A percentile compares a stretch with the other conserved stretches of the same genome.
Evolutionary conservation across 495 filamentous ascomycete genomes (phyloP).

Genomic region (Aspergillus incahuasiensis): DNA sequence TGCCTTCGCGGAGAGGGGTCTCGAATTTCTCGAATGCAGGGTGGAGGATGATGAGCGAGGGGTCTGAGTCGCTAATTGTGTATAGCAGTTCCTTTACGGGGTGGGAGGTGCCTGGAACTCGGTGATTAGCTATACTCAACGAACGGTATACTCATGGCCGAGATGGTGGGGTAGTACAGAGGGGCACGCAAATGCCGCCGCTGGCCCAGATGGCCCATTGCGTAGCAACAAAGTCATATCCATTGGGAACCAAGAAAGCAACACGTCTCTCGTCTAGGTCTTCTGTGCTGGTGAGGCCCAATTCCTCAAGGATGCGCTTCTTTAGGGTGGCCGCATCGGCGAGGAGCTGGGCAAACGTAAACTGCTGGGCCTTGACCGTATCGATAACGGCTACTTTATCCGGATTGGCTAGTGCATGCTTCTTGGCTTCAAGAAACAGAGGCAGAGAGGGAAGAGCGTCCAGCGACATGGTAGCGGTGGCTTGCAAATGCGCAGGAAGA

Average conservation of each 20-base stretch:
- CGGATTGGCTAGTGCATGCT: conserved; percentile 54
- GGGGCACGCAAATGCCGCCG: conserved; percentile 39
- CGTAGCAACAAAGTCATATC: conserved; percentile 89
- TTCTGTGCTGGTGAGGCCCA: conserved; percentile 34
- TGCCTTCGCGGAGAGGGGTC: conserved; percentile 26
- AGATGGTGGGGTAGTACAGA: conserved; percentile 24
- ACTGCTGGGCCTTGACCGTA: conserved; percentile 61
- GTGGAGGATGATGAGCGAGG: conserved; percentile 39
- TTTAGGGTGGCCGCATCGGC: conserved; percentile 65
- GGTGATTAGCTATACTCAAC: conserved; percentile 8
- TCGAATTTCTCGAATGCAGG: conserved; percentile 34
- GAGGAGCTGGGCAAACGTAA: conserved; percentile 76
- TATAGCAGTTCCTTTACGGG: conserved; percentile 41
- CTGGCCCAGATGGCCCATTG: conserved; percentile 41
- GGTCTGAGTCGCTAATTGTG: conserved; percentile 40
- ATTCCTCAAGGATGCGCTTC: conserved; percentile 53
- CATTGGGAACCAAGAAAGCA: conserved; percentile 80
- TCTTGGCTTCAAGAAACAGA: conserved; percentile 59
- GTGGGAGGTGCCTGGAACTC: conserved; percentile 40
- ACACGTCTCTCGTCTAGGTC: conserved; percentile 70
- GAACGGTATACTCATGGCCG: background rate
- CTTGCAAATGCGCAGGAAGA: conserved; percentile 2
- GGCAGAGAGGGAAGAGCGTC: conserved; percentile 59
- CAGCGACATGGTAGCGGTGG: conserved; percentile 4
- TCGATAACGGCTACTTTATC: conserved; percentile 70